Evolutionary conservation across 371 early-diverging fungal species (phyloP).

Genomic region (Nematocida sp.): DNA sequence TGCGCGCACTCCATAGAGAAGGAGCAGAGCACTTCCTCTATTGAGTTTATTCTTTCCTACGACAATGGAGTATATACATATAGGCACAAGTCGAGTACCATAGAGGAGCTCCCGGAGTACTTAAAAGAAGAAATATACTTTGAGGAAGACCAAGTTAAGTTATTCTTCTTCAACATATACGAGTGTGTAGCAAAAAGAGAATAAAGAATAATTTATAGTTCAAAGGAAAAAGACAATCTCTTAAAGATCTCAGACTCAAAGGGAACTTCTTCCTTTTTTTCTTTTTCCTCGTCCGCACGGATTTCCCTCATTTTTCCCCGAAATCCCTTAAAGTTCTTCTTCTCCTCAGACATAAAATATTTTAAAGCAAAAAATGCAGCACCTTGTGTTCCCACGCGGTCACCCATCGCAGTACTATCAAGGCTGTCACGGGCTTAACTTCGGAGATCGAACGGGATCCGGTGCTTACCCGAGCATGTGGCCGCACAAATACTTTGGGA

Average conservation of each 20-base stretch:
- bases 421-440: slow-evolving; percentile 54
- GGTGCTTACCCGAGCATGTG: slow-evolving; percentile 50
- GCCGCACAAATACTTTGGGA: slow-evolving; percentile 30
- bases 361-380: slow-evolving; percentile 45
- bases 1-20: slow-evolving; percentile 31
- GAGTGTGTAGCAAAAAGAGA: slow-evolving; percentile 27
- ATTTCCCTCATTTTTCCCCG: no score
- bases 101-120: slow-evolving; percentile 50
- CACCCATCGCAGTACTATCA: slow-evolving; percentile 54
- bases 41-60: slow-evolving; percentile 43
- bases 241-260: not conserved
- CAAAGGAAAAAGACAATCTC: not conserved
- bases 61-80: slow-evolving; percentile 51
- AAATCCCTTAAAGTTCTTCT: no score
- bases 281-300: no score
- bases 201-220: slow-evolving; percentile 36
- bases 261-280: no score
- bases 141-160: slow-evolving; percentile 49
- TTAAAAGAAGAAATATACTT: slow-evolving; percentile 58
- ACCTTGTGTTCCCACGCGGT: slow-evolving; percentile 54
- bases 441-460: slow-evolving; percentile 54
- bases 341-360: no score
- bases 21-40: slow-evolving; percentile 2
- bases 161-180: slow-evolving; percentile 62
- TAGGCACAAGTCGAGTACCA: slow-evolving; percentile 34